phyloP scores from a whole-genome alignment of 257 asterid species.

The Gynochthodes officinalis region DNA sequence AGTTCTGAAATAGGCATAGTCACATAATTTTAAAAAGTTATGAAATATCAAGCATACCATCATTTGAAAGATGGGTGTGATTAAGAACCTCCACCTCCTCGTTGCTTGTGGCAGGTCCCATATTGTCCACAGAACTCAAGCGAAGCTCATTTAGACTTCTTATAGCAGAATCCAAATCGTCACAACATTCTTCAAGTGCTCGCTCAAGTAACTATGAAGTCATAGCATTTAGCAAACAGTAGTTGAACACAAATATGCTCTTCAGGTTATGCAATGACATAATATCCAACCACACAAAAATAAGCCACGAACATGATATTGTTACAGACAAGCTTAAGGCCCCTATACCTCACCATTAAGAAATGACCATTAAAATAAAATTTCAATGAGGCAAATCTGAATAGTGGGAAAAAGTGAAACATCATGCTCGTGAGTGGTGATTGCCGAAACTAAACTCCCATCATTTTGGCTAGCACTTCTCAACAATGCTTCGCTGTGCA shows the following conservation, averaged over 20 bases:
- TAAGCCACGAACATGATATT: background rate
- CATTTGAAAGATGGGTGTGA: slow-evolving; percentile 29
- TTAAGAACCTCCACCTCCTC: slow-evolving; percentile 31
- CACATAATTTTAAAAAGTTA: background rate
- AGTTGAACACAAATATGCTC: background rate
- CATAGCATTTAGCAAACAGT: slow-evolving; percentile 17
- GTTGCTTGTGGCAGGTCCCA: slow-evolving; percentile 32
- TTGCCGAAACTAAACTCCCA: background rate
- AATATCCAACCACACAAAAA: background rate
- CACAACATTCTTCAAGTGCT: slow-evolving; percentile 70
- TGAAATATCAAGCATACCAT: slow-evolving; percentile 40
- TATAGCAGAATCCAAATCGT: slow-evolving; percentile 82
- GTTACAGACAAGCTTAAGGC: background rate
- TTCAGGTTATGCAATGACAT: background rate
- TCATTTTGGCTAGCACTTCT: background rate
- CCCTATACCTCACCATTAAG: background rate
- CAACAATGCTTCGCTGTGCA: background rate
- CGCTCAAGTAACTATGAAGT: slow-evolving; percentile 63
- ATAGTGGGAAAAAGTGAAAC: background rate
- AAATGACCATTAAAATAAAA: background rate
- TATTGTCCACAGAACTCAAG: slow-evolving; percentile 48
- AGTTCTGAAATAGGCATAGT: background rate
- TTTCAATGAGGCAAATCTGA: background rate
- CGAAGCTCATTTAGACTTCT: slow-evolving; percentile 74
- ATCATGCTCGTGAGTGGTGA: background rate